phyloP scores from a whole-genome alignment of 164 flowering plant genomes.

The Vitis vinifera region ASM3070453v1 NC_081823.1:20023001-20023500 shows the following conservation, averaged over 20 bases:
- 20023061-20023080: no score
- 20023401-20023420: no score
- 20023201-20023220: conserved; percentile 57
- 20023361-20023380: conserved; percentile 6
- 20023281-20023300: conserved; percentile 79
- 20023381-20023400: no score
- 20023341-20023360: conserved; percentile 93
- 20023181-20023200: conserved; percentile 21
- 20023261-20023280: conserved; percentile 97
- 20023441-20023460: no score
- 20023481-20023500: no score
- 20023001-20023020: no score
- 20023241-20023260: conserved; percentile 87
- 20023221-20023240: conserved; percentile 78
- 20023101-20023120: no score
- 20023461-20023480: no score
- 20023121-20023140: conserved; percentile 58
- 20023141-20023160: conserved; percentile 9
- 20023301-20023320: conserved; percentile 77
- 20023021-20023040: no score
- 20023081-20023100: no score
- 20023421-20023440: no score
- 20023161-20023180: conserved; percentile 17
- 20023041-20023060: no score
- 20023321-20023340: conserved; percentile 72